phyloP scores from a whole-genome alignment of 306 rosid genomes.

The Casuarina glauca region DNA sequence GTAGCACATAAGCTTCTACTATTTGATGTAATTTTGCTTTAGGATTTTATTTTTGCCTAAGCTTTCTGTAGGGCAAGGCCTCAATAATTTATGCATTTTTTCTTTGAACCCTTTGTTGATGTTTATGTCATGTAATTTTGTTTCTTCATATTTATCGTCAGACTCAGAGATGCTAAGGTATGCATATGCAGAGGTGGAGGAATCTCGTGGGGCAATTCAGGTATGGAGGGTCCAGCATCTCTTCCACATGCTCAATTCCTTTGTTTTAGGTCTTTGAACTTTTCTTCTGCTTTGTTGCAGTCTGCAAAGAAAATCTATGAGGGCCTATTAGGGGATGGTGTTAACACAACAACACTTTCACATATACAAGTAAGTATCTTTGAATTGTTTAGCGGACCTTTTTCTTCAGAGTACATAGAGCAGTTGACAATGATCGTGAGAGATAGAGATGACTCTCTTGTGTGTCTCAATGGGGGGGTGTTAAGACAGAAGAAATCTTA shows the following conservation, averaged over 20 bases:
- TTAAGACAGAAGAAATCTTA: background rate
- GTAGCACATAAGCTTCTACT: background rate
- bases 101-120: background rate
- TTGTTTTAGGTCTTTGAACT: constrained; percentile 13
- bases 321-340: constrained; percentile 73
- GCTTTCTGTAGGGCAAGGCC: constrained; percentile 1
- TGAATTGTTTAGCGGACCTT: background rate
- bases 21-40: background rate
- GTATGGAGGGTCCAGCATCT: constrained; percentile 35
- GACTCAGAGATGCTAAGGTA: constrained; percentile 85
- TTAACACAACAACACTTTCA: constrained; percentile 67
- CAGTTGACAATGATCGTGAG: constrained; percentile 11
- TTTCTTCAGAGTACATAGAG: background rate
- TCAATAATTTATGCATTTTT: background rate
- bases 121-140: background rate
- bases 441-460: constrained; percentile 13
- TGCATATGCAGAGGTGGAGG: constrained; percentile 97
- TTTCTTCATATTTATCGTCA: constrained; percentile 27
- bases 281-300: constrained; percentile 47
- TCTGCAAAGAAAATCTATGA: constrained; percentile 91
- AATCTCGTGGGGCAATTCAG: constrained; percentile 97
- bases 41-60: background rate
- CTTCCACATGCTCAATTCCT: constrained; percentile 17
- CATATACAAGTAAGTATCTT: constrained; percentile 78
- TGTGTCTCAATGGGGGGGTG: constrained; percentile 10